phyloP scores from a whole-genome alignment of 305 asterid species.

The Rubia tinctorum region DNA sequence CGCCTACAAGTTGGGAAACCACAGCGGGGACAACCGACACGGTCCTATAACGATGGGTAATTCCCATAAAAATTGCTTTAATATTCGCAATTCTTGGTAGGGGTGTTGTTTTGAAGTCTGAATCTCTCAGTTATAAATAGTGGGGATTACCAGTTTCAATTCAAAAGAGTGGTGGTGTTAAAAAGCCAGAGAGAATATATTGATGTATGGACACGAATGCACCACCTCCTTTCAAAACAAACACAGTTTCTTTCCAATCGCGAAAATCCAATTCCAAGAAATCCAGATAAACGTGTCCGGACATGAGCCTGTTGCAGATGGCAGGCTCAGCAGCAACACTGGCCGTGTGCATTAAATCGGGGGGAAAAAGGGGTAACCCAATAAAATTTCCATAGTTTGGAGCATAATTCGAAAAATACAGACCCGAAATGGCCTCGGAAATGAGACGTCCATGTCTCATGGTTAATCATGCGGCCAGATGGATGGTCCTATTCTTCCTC shows the following conservation, averaged over 20 bases:
- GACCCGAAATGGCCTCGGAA: background rate
- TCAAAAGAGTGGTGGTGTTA: too few species aligned
- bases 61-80: too few species aligned
- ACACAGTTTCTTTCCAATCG: background rate
- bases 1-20: too few species aligned
- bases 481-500: background rate
- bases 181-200: too few species aligned
- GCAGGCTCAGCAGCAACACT: background rate
- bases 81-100: too few species aligned
- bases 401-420: background rate
- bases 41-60: too few species aligned
- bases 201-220: background rate
- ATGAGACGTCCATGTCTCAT: conserved; percentile 1
- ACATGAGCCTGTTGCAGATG: background rate
- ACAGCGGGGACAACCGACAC: too few species aligned
- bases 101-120: too few species aligned
- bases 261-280: too few species aligned
- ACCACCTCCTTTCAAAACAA: background rate
- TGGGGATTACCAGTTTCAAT: too few species aligned
- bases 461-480: background rate
- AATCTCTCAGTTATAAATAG: too few species aligned
- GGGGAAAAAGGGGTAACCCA: background rate
- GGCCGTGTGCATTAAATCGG: background rate
- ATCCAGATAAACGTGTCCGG: background rate
- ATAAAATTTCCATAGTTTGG: background rate